Percentiles rank a stretch among this genome's conserved stretches.
Conservation (phyloP, 1,284 basidiomycete genomes). For the Boletus smithii region DNA sequence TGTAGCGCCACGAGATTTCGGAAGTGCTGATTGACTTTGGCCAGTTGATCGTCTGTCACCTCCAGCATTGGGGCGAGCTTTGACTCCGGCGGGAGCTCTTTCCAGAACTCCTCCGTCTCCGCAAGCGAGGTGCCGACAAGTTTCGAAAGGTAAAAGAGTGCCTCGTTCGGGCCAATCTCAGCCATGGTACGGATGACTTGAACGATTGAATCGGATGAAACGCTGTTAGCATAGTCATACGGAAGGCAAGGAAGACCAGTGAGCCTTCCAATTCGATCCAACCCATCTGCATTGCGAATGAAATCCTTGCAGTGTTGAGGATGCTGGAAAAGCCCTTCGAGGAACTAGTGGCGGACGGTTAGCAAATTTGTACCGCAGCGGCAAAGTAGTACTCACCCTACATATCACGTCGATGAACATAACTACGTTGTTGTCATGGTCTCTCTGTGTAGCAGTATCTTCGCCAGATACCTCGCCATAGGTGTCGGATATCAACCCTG, state of each 20-base stretch:
- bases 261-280: slow-evolving; percentile 73
- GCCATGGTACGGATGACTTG: slow-evolving; percentile 87
- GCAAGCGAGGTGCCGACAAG: slow-evolving; percentile 72
- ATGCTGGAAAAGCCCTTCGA: slow-evolving; percentile 94
- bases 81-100: slow-evolving; percentile 47
- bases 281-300: slow-evolving; percentile 70
- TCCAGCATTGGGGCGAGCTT: slow-evolving; percentile 63
- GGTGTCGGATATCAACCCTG: slow-evolving; percentile 30
- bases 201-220: slow-evolving; percentile 80
- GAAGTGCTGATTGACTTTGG: slow-evolving; percentile 65
- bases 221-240: slow-evolving; percentile 83
- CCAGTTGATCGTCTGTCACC: slow-evolving; percentile 43
- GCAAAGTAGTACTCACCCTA: slow-evolving; percentile 47
- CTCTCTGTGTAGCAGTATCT: slow-evolving; percentile 44
- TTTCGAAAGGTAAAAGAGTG: slow-evolving; percentile 69
- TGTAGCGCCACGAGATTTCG: slow-evolving; percentile 76
- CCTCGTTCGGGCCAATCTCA: slow-evolving; percentile 79
- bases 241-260: slow-evolving; percentile 86
- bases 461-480: slow-evolving; percentile 25
- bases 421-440: slow-evolving; percentile 71
- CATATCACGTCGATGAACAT: slow-evolving; percentile 75
- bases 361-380: slow-evolving; percentile 1
- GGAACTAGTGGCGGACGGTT: slow-evolving; percentile 52
- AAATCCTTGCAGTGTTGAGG: slow-evolving; percentile 90
- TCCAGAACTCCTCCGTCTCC: slow-evolving; percentile 74